phyloP scores from a whole-genome alignment of 2,329 filamentous ascomycete species.

The Rosellinia necatrix region DNA sequence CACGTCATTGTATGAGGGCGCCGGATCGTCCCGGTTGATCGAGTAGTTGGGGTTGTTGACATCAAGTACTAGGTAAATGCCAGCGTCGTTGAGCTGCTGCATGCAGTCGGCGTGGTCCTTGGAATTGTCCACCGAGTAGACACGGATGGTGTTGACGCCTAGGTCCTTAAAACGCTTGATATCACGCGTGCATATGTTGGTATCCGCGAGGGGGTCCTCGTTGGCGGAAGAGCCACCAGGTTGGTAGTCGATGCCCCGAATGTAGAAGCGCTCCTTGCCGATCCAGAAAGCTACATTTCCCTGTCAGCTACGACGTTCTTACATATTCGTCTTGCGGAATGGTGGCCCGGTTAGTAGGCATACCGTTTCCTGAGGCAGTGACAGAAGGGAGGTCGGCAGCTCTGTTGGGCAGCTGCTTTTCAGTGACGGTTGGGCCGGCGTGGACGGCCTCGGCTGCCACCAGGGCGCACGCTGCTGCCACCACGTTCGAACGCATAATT shows the following conservation, averaged over 20 bases:
- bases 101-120: slow-evolving; percentile 84
- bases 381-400: slow-evolving; percentile 55
- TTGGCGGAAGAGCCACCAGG: slow-evolving; percentile 61
- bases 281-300: slow-evolving; percentile 57
- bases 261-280: slow-evolving; percentile 59
- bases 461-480: slow-evolving; percentile 55
- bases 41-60: slow-evolving; percentile 91
- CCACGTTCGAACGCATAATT: slow-evolving; percentile 55
- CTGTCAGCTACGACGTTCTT: slow-evolving; percentile 25
- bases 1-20: slow-evolving; percentile 79
- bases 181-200: slow-evolving; percentile 73
- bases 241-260: slow-evolving; percentile 66
- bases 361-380: slow-evolving; percentile 62
- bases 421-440: slow-evolving; percentile 56
- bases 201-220: slow-evolving; percentile 77
- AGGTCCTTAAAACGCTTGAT: slow-evolving; percentile 82
- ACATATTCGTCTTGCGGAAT: not conserved
- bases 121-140: slow-evolving; percentile 91
- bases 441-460: slow-evolving; percentile 50
- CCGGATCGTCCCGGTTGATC: slow-evolving; percentile 77
- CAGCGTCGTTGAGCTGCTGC: slow-evolving; percentile 76
- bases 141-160: slow-evolving; percentile 87
- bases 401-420: slow-evolving; percentile 54
- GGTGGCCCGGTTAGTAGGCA: slow-evolving; percentile 24
- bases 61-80: slow-evolving; percentile 90